Conservation (phyloP, 768 basidiomycete species). For the Pisolithus marmoratus region DNA sequence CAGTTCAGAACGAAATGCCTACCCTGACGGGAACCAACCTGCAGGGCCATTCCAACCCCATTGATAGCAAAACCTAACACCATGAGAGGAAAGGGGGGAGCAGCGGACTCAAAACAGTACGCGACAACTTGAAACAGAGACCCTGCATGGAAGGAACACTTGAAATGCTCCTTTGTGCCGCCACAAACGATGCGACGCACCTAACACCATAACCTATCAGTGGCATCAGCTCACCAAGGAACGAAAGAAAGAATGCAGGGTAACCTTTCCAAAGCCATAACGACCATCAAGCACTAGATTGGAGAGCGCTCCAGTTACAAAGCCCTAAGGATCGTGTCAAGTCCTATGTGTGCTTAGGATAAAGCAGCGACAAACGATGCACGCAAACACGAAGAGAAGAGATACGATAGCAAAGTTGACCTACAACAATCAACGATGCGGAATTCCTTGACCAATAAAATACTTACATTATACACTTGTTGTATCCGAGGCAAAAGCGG, state of each 20-base stretch:
- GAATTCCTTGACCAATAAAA: not conserved
- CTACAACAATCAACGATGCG: constrained; percentile 13
- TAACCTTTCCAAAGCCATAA: constrained; percentile 32
- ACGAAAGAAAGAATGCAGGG: not conserved
- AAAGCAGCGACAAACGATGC: constrained; percentile 23
- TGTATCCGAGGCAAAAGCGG: constrained; percentile 36
- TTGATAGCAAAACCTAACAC: constrained; percentile 37
- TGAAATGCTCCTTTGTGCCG: too few relatives aligned
- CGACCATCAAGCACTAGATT: constrained; percentile 24
- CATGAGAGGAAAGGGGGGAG: constrained; percentile 42
- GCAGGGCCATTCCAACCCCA: constrained; percentile 41
- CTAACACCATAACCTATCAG: constrained; percentile 22
- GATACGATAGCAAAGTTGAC: constrained; percentile 37
- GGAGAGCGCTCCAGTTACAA: constrained; percentile 26
- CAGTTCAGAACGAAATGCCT: not conserved
- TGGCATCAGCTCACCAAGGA: not conserved
- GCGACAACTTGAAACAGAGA: constrained; percentile 25
- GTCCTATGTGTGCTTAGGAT: not conserved
- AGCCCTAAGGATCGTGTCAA: constrained; percentile 20
- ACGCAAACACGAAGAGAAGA: constrained; percentile 38
- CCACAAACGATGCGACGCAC: constrained; percentile 7
- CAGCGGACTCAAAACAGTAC: constrained; percentile 34
- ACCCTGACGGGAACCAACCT: constrained; percentile 28
- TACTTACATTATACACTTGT: constrained; percentile 30
- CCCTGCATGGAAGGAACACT: constrained; percentile 9